Conservation (phyloP, 2,329 filamentous ascomycete species). For the Ophioceras dolichostomum region DNA sequence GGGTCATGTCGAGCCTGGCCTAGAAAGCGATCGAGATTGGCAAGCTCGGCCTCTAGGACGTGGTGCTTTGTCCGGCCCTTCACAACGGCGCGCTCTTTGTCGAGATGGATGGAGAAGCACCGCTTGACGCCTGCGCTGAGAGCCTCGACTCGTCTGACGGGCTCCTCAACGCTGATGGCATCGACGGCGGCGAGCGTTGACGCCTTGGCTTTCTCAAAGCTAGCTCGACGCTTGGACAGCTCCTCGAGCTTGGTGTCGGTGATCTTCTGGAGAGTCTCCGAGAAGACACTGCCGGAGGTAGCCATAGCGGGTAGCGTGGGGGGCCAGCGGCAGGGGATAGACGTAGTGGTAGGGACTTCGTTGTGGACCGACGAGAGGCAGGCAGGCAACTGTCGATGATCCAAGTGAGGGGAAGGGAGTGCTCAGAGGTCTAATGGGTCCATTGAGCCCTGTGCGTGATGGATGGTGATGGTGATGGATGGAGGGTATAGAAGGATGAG, state of each 20-base stretch:
- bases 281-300: conserved; percentile 16
- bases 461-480: no score
- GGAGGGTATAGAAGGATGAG: no score
- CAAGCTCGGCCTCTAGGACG: conserved; percentile 18
- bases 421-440: no score
- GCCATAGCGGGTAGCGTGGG: no score
- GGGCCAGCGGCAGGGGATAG: no score
- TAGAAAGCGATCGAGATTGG: conserved; percentile 26
- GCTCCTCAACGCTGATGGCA: neutral
- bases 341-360: no score
- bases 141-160: neutral
- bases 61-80: conserved; percentile 11
- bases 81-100: conserved; percentile 14
- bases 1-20: conserved; percentile 26
- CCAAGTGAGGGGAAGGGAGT: no score
- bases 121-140: conserved; percentile 22
- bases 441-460: no score
- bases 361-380: no score
- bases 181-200: conserved; percentile 13
- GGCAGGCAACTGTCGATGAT: no score
- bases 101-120: conserved; percentile 19
- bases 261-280: conserved; percentile 28
- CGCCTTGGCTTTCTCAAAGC: conserved; percentile 22
- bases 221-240: conserved; percentile 24
- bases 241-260: conserved; percentile 30